Base-by-base conservation (phyloP, 192 early-diverging fungal species). In the Backusella circina region DNA sequence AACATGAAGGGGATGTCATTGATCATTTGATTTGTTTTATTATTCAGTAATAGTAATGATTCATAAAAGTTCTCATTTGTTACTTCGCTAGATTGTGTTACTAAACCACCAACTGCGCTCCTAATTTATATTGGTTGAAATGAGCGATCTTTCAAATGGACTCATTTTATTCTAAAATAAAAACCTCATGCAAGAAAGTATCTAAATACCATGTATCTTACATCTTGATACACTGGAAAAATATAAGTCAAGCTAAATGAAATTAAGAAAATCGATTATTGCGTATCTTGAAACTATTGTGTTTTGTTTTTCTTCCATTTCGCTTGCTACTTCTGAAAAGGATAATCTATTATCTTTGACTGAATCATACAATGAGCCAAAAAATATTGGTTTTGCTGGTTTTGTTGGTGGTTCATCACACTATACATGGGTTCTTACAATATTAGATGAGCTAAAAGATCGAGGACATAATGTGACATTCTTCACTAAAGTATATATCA, bases 381-480 rank as follows among this genome's bases (percentile, higher is more conserved):
- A 28, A 23, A 57, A 68, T 21, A 35, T 68, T 33, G 66, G 33
- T 0, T 68, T 68, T 37, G 35, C 33, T 21, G 66, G 33, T 37
- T 68, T 36, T n/a, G 12, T 37, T 21, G 68, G 68, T 41, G 68
- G 68, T 15, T 70, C 68, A 13, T 70, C 68, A 31, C 68, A 70
- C 3, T 8, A 30, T 31, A 28, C 8, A 16, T 70, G 68, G 68
- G 68, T 70, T 30, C 68, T 70, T 44, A 30, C 36, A 28, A 70
- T 70, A 26, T 28, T 70, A 26, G 39, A 70, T 31, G 38, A 70
- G 21, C 3, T 70, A 16, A 28, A 26, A 41, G 15, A 47, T 18
- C 21, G 68, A 28, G 68, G 68, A 16, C 68, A 70, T 28, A 70
- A 44, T 18, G 26, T 41, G 15, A 26, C 68, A 44, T 70, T 44